Evolutionary conservation across 805 yeast genomes (phyloP).

Genomic region (Kurtzmaniella fragi): DNA sequence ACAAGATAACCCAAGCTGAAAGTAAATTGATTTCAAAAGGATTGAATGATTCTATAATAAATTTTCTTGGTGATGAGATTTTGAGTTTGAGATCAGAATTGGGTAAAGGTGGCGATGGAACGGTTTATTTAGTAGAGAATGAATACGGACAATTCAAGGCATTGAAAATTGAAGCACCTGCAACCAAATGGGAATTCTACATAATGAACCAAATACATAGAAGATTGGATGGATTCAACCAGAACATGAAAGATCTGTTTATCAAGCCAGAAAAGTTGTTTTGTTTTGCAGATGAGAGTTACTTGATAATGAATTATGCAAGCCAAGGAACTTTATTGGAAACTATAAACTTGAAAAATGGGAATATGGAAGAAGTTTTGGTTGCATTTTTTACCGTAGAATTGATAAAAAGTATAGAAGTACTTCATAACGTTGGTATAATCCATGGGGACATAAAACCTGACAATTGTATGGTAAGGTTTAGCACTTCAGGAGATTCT

Average conservation of each 20-base stretch:
- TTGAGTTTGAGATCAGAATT: constrained; percentile 50
- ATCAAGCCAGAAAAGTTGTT: constrained; percentile 50
- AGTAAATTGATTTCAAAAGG: constrained; percentile 31
- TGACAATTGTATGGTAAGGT: constrained; percentile 76
- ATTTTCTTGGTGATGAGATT: constrained; percentile 38
- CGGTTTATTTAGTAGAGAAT: constrained; percentile 66
- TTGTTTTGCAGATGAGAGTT: constrained; percentile 62
- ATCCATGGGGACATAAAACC: constrained; percentile 85
- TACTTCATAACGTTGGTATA: constrained; percentile 60
- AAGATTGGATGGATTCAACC: constrained; percentile 19
- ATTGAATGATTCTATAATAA: constrained; percentile 37
- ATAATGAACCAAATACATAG: constrained; percentile 54
- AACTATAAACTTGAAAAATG: constrained; percentile 48
- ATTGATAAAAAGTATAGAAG: constrained; percentile 52
- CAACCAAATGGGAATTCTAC: constrained; percentile 78
- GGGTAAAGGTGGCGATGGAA: constrained; percentile 80
- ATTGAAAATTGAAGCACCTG: constrained; percentile 65
- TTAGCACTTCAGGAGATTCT: constrained; percentile 21
- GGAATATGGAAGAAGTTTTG: constrained; percentile 52
- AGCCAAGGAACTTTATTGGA: constrained; percentile 73
- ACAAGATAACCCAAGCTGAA: constrained; percentile 27
- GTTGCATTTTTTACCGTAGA: constrained; percentile 62
- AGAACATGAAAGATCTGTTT: constrained; percentile 30
- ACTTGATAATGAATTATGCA: constrained; percentile 56
- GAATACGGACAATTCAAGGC: constrained; percentile 55